Conservation (phyloP, 805 yeast species). For the Cyberlindnera saturnus region DNA sequence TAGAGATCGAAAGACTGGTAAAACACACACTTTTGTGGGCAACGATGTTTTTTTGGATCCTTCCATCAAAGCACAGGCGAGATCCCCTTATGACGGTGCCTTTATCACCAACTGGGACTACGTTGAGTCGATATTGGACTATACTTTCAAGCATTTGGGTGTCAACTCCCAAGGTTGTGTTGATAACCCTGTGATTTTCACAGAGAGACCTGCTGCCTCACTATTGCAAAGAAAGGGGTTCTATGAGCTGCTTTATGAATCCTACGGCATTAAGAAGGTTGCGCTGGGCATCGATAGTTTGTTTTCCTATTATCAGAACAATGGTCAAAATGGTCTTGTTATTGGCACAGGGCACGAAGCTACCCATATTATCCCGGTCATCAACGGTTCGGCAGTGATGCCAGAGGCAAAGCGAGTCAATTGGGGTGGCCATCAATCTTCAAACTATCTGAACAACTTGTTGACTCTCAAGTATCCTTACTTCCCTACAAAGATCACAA, state of each 20-base stretch:
- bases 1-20: slow-evolving; percentile 68
- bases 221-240: slow-evolving; percentile 62
- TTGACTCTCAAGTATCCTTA: slow-evolving; percentile 83
- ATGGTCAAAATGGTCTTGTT: slow-evolving; percentile 61
- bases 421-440: slow-evolving; percentile 84
- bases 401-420: slow-evolving; percentile 73
- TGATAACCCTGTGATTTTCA: slow-evolving; percentile 74
- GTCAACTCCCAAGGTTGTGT: slow-evolving; percentile 48
- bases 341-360: slow-evolving; percentile 79
- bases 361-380: slow-evolving; percentile 76
- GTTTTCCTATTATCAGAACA: slow-evolving; percentile 67
- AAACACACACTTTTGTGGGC: slow-evolving; percentile 69
- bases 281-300: slow-evolving; percentile 80
- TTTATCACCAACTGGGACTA: slow-evolving; percentile 90
- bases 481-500: slow-evolving; percentile 71
- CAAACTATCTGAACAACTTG: slow-evolving; percentile 53
- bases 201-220: slow-evolving; percentile 72
- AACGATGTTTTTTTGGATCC: slow-evolving; percentile 73
- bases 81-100: slow-evolving; percentile 82
- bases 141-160: slow-evolving; percentile 73
- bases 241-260: slow-evolving; percentile 83
- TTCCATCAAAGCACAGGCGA: slow-evolving; percentile 58
- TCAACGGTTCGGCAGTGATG: slow-evolving; percentile 60
- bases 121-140: slow-evolving; percentile 77
- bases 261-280: slow-evolving; percentile 67